Conservation (phyloP, 2,329 filamentous ascomycete species). For the Beauveria bassiana region DNA sequence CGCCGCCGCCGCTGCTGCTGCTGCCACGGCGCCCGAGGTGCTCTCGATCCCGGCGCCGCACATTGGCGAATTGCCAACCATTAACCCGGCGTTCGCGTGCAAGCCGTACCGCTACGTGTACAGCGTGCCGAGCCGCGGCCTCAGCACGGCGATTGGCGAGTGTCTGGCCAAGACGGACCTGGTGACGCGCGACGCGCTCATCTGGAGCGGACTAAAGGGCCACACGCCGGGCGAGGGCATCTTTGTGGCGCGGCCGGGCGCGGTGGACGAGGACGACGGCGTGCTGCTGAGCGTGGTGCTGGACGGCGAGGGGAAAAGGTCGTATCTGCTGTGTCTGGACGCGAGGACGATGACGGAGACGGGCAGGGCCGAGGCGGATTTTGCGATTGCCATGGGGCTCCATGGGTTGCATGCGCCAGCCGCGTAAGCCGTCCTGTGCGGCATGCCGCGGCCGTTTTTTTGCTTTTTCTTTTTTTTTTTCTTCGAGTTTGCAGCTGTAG, state of each 20-base stretch:
- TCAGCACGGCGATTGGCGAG: conserved; percentile 46
- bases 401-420: conserved; percentile 35
- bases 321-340: conserved; percentile 53
- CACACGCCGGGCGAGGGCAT: conserved; percentile 59
- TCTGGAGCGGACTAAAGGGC: conserved; percentile 43
- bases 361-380: conserved; percentile 49
- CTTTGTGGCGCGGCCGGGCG: conserved; percentile 38
- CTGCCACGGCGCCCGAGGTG: background rate
- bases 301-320: conserved; percentile 43
- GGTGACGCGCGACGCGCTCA: conserved; percentile 33
- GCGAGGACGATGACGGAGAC: conserved; percentile 50
- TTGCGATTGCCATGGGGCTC: conserved; percentile 49
- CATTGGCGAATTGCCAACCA: conserved; percentile 50
- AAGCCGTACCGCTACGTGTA: conserved; percentile 48
- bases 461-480: too few species aligned
- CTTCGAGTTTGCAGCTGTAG: background rate
- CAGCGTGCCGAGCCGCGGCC: conserved; percentile 41
- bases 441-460: too few species aligned
- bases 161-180: conserved; percentile 53
- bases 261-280: conserved; percentile 46
- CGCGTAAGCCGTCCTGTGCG: background rate
- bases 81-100: conserved; percentile 47
- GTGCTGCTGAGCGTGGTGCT: conserved; percentile 50
- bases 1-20: background rate
- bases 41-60: conserved; percentile 31